Evolutionary conservation across 2,329 filamentous ascomycete species (phyloP), one percentile per base, ranked within the genome.

Genomic region (Botrytis hyacinthi): DNA sequence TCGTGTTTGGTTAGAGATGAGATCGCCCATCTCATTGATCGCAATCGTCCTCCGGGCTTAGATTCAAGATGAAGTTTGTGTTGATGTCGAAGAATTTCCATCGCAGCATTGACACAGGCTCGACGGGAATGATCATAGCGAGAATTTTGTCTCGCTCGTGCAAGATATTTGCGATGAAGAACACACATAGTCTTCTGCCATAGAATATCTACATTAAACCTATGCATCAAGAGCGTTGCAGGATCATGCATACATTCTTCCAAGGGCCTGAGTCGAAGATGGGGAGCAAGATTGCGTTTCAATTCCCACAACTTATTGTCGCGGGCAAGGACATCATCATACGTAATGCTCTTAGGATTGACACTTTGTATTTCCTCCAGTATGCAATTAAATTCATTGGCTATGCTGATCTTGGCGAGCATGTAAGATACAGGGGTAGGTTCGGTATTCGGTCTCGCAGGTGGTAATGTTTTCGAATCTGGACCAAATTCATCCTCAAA

Each of bases 171-270:
- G 69, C 94, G 89, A 82, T 99, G 96, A 57, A 99, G 87, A 35
- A 97, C 88, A 78, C 94, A 97, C 78, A 97, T 87, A 29, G 94
- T 92, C 83, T 97, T 97, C 76, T 97, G 90, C 80, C 94, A 97
- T 8, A 98, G 84, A 68, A 96, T 91, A 75, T 96, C 93, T 46
- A 98, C 84, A 73, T 92, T 92, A 80, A 94, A 95, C 42, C 95
- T 90, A 70, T 95, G 92, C 84, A 97, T 92, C 73, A 98, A 91
- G 74, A 96, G 88, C 40, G 93, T 93, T 81, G 96, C 90, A 29
- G 97, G 91, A 78, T 97, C 95, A 65, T 90, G 86, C 7, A 89
- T 91, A 60, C 87, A 89, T 72, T 93, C 91, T 73, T 95, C 91
- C 74, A 97, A 86, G 0, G 91, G 87, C 46, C 91, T 90, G 77